Conservation (phyloP, 768 basidiomycete species). For the Tricholoma bakamatsutake region DNA sequence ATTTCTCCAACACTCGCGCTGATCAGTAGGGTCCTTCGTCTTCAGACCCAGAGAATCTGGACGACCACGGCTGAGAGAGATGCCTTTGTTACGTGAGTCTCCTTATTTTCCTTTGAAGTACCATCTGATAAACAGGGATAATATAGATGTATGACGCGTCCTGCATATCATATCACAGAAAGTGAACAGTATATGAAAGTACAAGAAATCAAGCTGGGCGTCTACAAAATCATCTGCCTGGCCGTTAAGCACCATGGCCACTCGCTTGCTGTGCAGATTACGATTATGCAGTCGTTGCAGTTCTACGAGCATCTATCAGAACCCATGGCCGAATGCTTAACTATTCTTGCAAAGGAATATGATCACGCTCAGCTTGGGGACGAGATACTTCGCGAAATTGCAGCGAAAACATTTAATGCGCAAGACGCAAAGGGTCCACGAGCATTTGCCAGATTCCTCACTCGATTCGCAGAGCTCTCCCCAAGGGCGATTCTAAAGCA, state of each 20-base stretch:
- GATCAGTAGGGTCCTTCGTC: conserved; percentile 65
- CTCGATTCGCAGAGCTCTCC: conserved; percentile 71
- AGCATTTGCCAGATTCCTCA: conserved; percentile 79
- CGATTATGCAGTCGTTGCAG: conserved; percentile 86
- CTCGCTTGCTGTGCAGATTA: conserved; percentile 76
- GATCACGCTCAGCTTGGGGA: conserved; percentile 88
- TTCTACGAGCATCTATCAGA: conserved; percentile 95
- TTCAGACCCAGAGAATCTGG: conserved; percentile 80
- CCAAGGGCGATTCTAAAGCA: conserved; percentile 86
- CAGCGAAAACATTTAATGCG: conserved; percentile 66
- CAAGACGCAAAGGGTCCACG: conserved; percentile 87
- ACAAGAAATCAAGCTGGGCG: conserved; percentile 59
- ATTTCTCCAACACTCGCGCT: conserved; percentile 64
- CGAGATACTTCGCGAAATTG: conserved; percentile 86
- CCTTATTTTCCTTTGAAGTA: not conserved
- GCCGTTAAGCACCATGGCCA: conserved; percentile 92
- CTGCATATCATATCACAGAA: conserved; percentile 84
- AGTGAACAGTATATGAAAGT: conserved; percentile 86
- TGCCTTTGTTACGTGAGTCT: conserved; percentile 71
- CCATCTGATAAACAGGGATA: conserved; percentile 5
- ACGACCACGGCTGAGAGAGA: conserved; percentile 82
- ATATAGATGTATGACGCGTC: conserved; percentile 78
- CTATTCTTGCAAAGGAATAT: conserved; percentile 75
- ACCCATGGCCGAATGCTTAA: conserved; percentile 87
- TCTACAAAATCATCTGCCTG: conserved; percentile 85